Conservation (phyloP, 371 early-diverging fungal genomes). For the Mycotypha africana region DNA sequence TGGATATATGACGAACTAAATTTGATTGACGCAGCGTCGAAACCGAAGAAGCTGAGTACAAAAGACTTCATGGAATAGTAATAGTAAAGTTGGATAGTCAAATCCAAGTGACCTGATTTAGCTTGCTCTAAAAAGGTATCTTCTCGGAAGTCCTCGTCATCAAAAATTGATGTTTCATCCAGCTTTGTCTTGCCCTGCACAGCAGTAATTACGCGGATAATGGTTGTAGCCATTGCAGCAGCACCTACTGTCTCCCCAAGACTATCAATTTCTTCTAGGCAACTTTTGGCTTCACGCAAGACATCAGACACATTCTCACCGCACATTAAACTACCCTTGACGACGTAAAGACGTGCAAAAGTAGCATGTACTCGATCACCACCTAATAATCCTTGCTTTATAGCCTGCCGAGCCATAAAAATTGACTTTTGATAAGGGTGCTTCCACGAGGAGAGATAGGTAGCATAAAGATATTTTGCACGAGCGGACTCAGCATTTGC, state of each 20-base stretch:
- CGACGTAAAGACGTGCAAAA: slow-evolving; percentile 33
- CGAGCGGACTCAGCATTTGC: slow-evolving; percentile 37
- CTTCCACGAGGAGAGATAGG: slow-evolving; percentile 35
- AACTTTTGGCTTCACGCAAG: slow-evolving; percentile 30
- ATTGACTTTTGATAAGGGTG: slow-evolving; percentile 31
- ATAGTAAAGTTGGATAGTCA: slow-evolving; percentile 14
- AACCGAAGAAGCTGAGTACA: slow-evolving; percentile 22
- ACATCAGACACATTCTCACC: slow-evolving; percentile 33
- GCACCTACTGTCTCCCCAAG: slow-evolving; percentile 22
- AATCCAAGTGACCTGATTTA: background rate
- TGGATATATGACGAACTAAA: slow-evolving; percentile 24
- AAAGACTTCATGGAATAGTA: slow-evolving; percentile 32
- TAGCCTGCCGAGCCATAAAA: slow-evolving; percentile 29
- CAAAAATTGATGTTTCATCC: slow-evolving; percentile 23
- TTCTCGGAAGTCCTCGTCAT: slow-evolving; percentile 33
- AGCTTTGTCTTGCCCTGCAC: slow-evolving; percentile 33
- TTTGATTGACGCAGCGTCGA: slow-evolving; percentile 22
- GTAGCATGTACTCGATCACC: slow-evolving; percentile 40
- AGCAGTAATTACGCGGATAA: slow-evolving; percentile 33
- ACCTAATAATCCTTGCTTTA: slow-evolving; percentile 34
- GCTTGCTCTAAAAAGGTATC: slow-evolving; percentile 15
- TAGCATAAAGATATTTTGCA: slow-evolving; percentile 29
- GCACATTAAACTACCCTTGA: slow-evolving; percentile 22
- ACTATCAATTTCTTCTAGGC: slow-evolving; percentile 25
- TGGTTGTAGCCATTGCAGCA: slow-evolving; percentile 9